These are phyloP conservation scores for Pyrenophora graminea DNA, from an alignment of 2,329 filamentous ascomycete species.

Conservation along the genomic window DNA sequence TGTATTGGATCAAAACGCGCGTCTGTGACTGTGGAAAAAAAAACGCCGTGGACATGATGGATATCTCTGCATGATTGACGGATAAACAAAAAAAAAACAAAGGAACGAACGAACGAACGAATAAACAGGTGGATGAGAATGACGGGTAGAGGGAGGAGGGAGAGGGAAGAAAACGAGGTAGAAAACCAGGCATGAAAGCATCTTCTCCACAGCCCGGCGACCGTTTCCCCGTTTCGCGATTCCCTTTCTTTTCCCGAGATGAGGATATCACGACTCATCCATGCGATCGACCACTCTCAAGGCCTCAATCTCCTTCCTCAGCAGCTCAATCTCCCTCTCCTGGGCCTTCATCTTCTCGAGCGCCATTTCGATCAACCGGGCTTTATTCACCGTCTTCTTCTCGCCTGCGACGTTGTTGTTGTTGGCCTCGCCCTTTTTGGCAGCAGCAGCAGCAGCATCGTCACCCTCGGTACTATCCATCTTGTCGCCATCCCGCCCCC, in stretches of 20 bases:
- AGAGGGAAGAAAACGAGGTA: too few relatives aligned
- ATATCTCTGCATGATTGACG: constrained; percentile 1
- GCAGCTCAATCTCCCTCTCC: constrained; percentile 33
- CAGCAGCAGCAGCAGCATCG: background rate
- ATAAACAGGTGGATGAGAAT: too few relatives aligned
- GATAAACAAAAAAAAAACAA: background rate
- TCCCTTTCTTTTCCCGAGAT: background rate
- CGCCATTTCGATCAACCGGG: constrained; percentile 37
- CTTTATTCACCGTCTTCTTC: constrained; percentile 39
- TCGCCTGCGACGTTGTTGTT: constrained; percentile 20
- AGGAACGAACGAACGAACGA: too few relatives aligned
- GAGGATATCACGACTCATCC: constrained; percentile 23
- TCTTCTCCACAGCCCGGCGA: too few relatives aligned
- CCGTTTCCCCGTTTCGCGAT: too few relatives aligned
- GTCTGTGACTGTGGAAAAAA: too few relatives aligned
- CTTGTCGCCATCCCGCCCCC: constrained; percentile 19
- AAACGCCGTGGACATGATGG: constrained; percentile 5
- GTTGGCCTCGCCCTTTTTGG: constrained; percentile 11
- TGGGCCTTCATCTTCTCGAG: constrained; percentile 38
- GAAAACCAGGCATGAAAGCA: too few relatives aligned
- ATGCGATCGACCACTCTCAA: constrained; percentile 25
- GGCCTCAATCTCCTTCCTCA: constrained; percentile 32
- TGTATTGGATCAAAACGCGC: too few relatives aligned
- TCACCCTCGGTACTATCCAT: background rate
- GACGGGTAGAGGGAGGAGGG: too few relatives aligned